Evolutionary conservation across 73 alveolate species (phyloP), one percentile per base, ranked within the genome.

Genomic region (Blepharisma stoltei): DNA sequence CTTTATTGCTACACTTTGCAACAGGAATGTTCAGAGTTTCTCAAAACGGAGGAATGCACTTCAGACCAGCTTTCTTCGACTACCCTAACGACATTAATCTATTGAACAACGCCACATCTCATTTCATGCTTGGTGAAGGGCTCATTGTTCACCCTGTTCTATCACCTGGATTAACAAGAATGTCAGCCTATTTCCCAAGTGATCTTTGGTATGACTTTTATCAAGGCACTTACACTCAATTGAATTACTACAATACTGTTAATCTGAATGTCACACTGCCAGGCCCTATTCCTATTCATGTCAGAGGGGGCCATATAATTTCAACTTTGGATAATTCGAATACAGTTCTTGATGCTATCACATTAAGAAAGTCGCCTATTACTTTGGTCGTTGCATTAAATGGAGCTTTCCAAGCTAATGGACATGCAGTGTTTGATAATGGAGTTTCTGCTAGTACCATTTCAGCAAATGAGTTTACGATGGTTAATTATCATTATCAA

Each of bases 41-140:
- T 45, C 69, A 83, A 41, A 88, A 90, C 53, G 87, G 93, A 49
- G 96, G 96, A 79, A 89, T 88, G 6, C 91, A 86, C 91, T 91
- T 90, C 84, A 88, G 89, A 76, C 97, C 98, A 8, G 81, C 86
- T n/a, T 90, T 89, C 84, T 94, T 88, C 82, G 97, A 94, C 53
- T 94, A 82, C 83, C 95, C 93, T 23, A 80, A 86, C 67, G 98
- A 91, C 21, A 54, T 44, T 44, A 83, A 83, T 71, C 70, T 60
- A 21, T 4, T 25, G 37, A 21, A 60, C 21, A 60, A 60, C n/a
- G 49, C 76, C 14, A 6, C 82, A 53, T 73, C 82, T 21, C 21
- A n/a, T 60, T 60, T 88, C 46, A 88, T 88, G 82, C 54, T 88
- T 6, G 95, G 95, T 21, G 65, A 54, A n/a, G 88, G 89, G 21